A percentile compares a stretch with the other conserved stretches of the same genome.
Evolutionary conservation across 2,329 filamentous ascomycete species (phyloP).

Genomic region (Sporothrix protearum): DNA sequence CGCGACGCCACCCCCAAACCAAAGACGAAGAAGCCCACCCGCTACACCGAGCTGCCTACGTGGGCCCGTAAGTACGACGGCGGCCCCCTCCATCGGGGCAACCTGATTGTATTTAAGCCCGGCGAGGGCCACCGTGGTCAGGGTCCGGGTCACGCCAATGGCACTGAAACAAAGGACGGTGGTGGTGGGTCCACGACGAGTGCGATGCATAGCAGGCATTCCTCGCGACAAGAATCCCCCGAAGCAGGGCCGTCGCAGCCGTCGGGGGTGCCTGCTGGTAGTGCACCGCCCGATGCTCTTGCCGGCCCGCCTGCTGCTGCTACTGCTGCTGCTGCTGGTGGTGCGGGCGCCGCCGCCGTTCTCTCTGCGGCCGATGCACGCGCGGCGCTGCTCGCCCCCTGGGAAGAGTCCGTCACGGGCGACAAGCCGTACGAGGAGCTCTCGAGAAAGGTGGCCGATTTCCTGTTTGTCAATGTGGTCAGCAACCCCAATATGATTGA

Average conservation of each 20-base stretch:
- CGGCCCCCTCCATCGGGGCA: conserved; percentile 41
- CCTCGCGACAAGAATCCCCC: conserved; percentile 46
- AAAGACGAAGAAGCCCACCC: conserved; percentile 38
- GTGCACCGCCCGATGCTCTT: background rate
- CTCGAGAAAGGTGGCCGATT: conserved; percentile 74
- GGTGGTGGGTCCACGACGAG: conserved; percentile 30
- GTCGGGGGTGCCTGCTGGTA: background rate
- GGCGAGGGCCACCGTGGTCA: conserved; percentile 29
- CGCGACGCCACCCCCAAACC: background rate
- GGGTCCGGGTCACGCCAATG: conserved; percentile 35
- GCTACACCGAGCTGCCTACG: conserved; percentile 42
- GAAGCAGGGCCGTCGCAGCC: conserved; percentile 13
- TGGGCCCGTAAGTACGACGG: conserved; percentile 48
- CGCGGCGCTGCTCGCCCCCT: conserved; percentile 46
- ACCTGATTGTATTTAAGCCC: conserved; percentile 46
- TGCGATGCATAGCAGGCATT: conserved; percentile 43
- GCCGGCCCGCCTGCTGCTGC: no score
- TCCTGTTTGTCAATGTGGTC: conserved; percentile 70
- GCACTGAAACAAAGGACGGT: conserved; percentile 32
- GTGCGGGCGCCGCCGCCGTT: conserved; percentile 27
- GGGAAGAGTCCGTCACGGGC: conserved; percentile 67
- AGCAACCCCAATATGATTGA: conserved; percentile 62
- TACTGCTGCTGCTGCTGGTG: no score
- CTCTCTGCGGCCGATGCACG: conserved; percentile 28
- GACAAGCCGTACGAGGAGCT: conserved; percentile 70